phyloP scores from a whole-genome alignment of 208 protist species.

The Endotrypanum monterogeii region DNA sequence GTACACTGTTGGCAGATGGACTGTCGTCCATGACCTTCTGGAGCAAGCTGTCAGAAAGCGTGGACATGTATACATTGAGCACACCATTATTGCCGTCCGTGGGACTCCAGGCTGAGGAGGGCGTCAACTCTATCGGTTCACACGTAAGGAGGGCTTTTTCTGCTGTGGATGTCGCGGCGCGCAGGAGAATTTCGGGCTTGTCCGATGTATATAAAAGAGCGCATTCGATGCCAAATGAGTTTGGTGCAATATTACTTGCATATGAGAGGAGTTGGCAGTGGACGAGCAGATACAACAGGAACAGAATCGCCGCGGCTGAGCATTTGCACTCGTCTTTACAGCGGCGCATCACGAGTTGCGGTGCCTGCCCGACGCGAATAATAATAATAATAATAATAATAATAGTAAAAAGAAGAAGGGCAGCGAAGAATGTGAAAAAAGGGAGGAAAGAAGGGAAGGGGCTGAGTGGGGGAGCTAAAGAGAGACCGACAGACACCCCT shows the following conservation, averaged over 20 bases:
- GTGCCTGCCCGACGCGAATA: not conserved
- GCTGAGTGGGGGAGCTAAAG: too few relatives aligned
- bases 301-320: not conserved
- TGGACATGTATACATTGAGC: slow-evolving; percentile 11
- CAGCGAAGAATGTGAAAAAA: not conserved
- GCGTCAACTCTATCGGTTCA: not conserved
- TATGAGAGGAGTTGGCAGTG: not conserved
- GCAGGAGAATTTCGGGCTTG: not conserved
- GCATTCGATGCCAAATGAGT: not conserved
- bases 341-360: not conserved
- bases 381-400: not conserved
- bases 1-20: not conserved
- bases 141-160: not conserved
- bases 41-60: not conserved
- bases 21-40: not conserved
- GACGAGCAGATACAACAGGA: not conserved
- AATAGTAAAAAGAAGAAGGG: not conserved
- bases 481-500: too few relatives aligned
- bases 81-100: not conserved
- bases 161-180: not conserved
- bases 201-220: not conserved
- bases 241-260: not conserved
- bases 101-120: not conserved
- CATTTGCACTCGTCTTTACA: not conserved
- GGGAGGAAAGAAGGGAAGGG: too few relatives aligned